These are phyloP conservation scores for Narthecium ossifragum DNA, from an alignment of 106 monocot species.

Conservation along the genomic window DNA sequence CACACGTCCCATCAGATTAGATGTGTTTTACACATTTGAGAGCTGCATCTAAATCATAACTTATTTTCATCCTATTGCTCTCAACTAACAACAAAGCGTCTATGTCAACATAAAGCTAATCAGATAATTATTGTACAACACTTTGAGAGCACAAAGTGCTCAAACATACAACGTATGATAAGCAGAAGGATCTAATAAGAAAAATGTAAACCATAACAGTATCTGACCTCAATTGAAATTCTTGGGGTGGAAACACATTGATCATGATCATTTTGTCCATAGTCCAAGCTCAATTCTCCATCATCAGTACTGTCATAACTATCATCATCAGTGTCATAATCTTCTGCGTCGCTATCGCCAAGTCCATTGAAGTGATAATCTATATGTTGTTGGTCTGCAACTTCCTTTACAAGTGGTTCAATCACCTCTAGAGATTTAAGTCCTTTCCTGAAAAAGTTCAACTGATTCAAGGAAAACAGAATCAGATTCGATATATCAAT, in stretches of 20 bases:
- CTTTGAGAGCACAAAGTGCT: no score
- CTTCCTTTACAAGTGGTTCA: constrained; percentile 13
- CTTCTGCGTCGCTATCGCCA: constrained; percentile 6
- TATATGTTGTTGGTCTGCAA: constrained; percentile 15
- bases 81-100: no score
- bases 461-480: constrained; percentile 17
- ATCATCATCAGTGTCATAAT: constrained; percentile 21
- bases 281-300: constrained; percentile 43
- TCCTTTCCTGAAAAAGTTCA: constrained; percentile 17
- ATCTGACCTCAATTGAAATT: constrained; percentile 53
- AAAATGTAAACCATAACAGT: no score
- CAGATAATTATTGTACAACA: no score
- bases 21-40: no score
- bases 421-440: constrained; percentile 11
- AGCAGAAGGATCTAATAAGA: no score
- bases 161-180: no score
- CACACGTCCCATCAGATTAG: no score
- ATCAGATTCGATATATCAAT: no score
- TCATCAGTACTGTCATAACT: constrained; percentile 26
- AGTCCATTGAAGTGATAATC: constrained; percentile 15
- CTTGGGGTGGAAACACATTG: constrained; percentile 17
- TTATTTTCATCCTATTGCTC: no score
- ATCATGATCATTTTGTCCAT: constrained; percentile 25
- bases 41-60: no score
- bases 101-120: no score